Conservation (phyloP, 2,329 filamentous ascomycete species). For the Penicillium sp. region DNA sequence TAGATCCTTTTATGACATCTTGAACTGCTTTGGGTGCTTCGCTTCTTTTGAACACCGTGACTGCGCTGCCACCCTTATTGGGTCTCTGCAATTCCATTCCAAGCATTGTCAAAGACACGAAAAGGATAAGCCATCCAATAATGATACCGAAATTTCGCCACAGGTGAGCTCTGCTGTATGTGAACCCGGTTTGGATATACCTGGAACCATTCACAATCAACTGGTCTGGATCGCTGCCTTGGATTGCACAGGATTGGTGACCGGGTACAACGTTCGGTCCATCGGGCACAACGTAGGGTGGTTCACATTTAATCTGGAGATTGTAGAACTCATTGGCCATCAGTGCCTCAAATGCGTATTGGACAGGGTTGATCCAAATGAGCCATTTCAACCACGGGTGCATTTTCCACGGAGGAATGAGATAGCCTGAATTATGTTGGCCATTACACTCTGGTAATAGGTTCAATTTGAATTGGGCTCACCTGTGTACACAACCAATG, state of each 20-base stretch:
- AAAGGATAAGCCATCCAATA: conserved; percentile 63
- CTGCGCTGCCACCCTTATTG: conserved; percentile 69
- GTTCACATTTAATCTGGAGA: conserved; percentile 47
- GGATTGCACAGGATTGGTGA: conserved; percentile 53
- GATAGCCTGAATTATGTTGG: conserved; percentile 43
- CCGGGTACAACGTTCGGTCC: conserved; percentile 39
- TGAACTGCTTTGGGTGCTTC: conserved; percentile 53
- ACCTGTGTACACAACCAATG: conserved; percentile 51
- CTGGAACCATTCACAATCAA: conserved; percentile 46
- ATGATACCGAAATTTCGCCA: conserved; percentile 76
- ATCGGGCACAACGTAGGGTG: conserved; percentile 50
- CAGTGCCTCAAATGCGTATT: conserved; percentile 61
- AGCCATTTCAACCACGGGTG: conserved; percentile 57
- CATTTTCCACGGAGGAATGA: conserved; percentile 55
- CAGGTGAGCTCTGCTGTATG: conserved; percentile 49
- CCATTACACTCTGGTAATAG: neutral
- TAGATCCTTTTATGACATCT: conserved; percentile 46
- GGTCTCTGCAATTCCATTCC: conserved; percentile 71
- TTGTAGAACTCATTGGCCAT: conserved; percentile 63
- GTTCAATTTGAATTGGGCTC: neutral
- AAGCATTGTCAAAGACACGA: conserved; percentile 65
- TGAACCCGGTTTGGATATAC: conserved; percentile 50
- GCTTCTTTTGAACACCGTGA: conserved; percentile 65
- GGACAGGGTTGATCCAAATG: conserved; percentile 58
- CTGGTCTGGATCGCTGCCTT: conserved; percentile 48